Evolutionary conservation across 805 yeast genomes (phyloP).

Genomic region (Wickerhamomyces kurtzmanii): DNA sequence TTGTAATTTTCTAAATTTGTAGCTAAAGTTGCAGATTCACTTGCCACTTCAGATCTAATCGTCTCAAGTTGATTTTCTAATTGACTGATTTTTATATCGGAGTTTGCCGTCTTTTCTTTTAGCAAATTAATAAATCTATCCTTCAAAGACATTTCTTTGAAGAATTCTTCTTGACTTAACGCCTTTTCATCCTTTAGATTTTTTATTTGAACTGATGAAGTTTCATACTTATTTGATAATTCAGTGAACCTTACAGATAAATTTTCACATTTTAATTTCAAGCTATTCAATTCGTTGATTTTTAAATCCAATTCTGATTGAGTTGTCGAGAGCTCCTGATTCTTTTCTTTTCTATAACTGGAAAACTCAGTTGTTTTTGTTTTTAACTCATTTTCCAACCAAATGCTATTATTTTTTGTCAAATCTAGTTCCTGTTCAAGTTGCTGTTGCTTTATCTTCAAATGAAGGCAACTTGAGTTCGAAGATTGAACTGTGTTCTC

Average conservation of each 20-base stretch:
- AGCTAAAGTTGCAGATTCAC: conserved; percentile 56
- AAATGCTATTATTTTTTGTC: conserved; percentile 27
- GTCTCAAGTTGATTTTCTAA: conserved; percentile 32
- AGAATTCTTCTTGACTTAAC: conserved; percentile 36
- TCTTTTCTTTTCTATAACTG: conserved; percentile 15
- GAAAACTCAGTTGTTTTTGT: conserved; percentile 20
- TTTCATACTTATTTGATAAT: conserved; percentile 28
- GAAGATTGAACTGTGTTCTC: conserved; percentile 23
- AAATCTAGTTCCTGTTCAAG: conserved; percentile 31
- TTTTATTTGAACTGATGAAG: conserved; percentile 33
- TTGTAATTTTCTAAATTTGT: conserved; percentile 48
- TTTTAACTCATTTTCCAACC: conserved; percentile 29
- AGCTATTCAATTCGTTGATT: conserved; percentile 20
- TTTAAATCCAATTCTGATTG: conserved; percentile 19
- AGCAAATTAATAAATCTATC: conserved; percentile 50
- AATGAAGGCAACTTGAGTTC: conserved; percentile 17
- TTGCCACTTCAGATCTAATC: conserved; percentile 11
- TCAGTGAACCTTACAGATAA: conserved; percentile 25
- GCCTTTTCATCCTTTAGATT: conserved; percentile 33
- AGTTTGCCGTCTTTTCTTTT: conserved; percentile 42
- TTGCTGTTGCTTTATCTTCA: conserved; percentile 24
- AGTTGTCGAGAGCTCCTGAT: conserved; percentile 14
- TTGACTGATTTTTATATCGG: conserved; percentile 38
- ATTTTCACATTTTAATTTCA: conserved; percentile 17
- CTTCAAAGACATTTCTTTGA: conserved; percentile 50